A percentile compares a stretch with the other conserved stretches of the same genome.
Evolutionary conservation across 345 rosid genomes (phyloP).

Genomic region (Trapa bicornis): DNA sequence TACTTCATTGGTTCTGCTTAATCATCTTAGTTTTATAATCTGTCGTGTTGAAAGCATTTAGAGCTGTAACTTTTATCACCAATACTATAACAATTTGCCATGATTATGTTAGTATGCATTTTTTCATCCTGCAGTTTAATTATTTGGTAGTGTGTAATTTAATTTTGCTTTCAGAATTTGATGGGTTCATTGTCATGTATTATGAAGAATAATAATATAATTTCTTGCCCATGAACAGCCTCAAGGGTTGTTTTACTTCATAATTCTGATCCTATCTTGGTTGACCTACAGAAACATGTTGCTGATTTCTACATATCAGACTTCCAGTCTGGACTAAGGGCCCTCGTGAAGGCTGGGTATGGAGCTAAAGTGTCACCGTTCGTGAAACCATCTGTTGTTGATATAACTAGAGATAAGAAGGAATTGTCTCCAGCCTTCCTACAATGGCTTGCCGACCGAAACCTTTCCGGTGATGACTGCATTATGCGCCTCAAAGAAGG

Average conservation of each 20-base stretch:
- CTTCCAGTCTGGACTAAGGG: conserved; percentile 84
- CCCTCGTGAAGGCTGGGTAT: conserved; percentile 80
- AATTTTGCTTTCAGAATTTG: too few species aligned
- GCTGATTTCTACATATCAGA: conserved; percentile 91
- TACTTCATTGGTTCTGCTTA: too few species aligned
- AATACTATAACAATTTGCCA: too few species aligned
- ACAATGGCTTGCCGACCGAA: conserved; percentile 71
- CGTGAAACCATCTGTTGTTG: conserved; percentile 59
- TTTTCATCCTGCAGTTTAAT: too few species aligned
- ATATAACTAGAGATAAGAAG: conserved; percentile 44
- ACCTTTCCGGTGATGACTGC: conserved; percentile 50
- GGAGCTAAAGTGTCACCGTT: conserved; percentile 87
- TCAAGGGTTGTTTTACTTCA: not conserved
- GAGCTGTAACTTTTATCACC: too few species aligned
- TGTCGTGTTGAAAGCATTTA: too few species aligned
- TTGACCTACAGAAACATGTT: conserved; percentile 56
- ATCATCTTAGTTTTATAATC: too few species aligned
- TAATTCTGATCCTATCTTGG: not conserved
- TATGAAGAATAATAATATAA: too few species aligned
- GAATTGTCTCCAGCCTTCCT: conserved; percentile 70
- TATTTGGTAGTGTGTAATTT: too few species aligned
- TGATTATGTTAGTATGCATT: too few species aligned
- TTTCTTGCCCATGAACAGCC: not conserved
- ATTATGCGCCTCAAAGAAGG: conserved; percentile 88
- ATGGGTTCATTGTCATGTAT: too few species aligned